Percentiles rank a stretch among this genome's conserved stretches.
phyloP scores from a whole-genome alignment of 805 yeast genomes.

The Hanseniaspora vineae region DNA sequence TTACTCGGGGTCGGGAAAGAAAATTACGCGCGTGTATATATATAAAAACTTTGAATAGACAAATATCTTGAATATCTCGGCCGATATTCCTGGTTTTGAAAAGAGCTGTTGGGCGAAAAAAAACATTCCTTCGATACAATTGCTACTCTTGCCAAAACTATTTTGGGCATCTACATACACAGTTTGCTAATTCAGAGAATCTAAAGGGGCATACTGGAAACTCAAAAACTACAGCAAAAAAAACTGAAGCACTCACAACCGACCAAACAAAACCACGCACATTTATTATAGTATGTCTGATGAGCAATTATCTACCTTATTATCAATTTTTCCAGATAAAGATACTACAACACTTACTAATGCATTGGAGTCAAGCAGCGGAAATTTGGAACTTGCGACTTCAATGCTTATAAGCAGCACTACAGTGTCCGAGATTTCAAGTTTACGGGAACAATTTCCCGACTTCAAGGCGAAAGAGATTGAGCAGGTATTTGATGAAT shows the following conservation, averaged over 20 bases:
- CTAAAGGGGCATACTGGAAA: no score
- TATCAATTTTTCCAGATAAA: slow-evolving; percentile 35
- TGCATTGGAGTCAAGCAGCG: slow-evolving; percentile 19
- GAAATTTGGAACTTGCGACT: slow-evolving; percentile 16
- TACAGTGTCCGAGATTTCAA: background rate
- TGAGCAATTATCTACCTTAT: slow-evolving; percentile 12
- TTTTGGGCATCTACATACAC: no score
- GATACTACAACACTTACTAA: slow-evolving; percentile 20
- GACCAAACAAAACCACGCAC: no score
- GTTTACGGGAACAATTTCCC: background rate
- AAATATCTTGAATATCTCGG: background rate
- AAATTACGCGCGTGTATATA: no score
- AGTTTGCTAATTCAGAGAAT: no score
- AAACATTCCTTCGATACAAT: background rate
- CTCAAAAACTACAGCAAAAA: no score
- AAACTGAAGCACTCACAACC: no score
- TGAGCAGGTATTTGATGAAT: background rate
- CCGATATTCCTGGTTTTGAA: background rate
- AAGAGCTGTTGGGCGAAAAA: no score
- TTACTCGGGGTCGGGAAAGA: no score
- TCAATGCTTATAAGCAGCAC: slow-evolving; percentile 3
- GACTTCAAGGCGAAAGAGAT: background rate
- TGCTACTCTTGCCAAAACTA: slow-evolving; percentile 1
- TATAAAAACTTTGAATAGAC: no score
- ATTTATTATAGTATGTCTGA: no score